phyloP scores from a whole-genome alignment of 1,284 basidiomycete species.

The Tylopilus sp. region DNA sequence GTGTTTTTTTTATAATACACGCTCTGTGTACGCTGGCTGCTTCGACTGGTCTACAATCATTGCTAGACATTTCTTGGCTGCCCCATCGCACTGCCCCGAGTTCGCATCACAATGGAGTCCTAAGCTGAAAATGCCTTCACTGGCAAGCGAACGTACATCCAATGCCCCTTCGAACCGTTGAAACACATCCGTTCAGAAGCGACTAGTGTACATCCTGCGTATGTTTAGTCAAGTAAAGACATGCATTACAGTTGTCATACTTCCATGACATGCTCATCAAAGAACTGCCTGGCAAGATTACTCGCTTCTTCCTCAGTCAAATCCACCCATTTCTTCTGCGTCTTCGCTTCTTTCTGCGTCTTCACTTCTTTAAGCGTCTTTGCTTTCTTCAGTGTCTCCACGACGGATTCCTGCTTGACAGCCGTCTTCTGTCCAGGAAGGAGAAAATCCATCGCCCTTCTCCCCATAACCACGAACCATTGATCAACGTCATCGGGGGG shows the following conservation, averaged over 20 bases:
- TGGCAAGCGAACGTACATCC: too few relatives aligned
- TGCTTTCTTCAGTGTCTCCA: conserved; percentile 13
- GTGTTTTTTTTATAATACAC: conserved; percentile 2
- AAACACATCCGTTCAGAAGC: not conserved
- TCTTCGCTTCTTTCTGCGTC: conserved; percentile 6
- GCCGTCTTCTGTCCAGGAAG: conserved; percentile 3
- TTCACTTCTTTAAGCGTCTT: conserved; percentile 11
- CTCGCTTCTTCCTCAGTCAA: conserved; percentile 11
- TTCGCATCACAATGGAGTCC: not conserved
- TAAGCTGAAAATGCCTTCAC: too few relatives aligned
- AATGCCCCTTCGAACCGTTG: too few relatives aligned
- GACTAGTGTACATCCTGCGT: not conserved
- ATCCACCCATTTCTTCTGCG: conserved; percentile 9
- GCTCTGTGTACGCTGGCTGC: conserved; percentile 17
- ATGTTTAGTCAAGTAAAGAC: not conserved
- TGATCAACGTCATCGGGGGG: conserved; percentile 7
- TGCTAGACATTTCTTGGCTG: conserved; percentile 11
- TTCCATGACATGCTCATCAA: conserved; percentile 16
- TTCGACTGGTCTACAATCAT: conserved; percentile 5
- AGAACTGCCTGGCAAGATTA: conserved; percentile 7
- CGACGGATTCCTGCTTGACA: conserved; percentile 14
- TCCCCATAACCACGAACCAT: conserved; percentile 22
- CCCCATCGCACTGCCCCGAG: not conserved
- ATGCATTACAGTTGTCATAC: not conserved
- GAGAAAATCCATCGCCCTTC: conserved; percentile 15